Conservation (phyloP, 768 basidiomycete genomes). For the Suillus decipiens region DNA sequence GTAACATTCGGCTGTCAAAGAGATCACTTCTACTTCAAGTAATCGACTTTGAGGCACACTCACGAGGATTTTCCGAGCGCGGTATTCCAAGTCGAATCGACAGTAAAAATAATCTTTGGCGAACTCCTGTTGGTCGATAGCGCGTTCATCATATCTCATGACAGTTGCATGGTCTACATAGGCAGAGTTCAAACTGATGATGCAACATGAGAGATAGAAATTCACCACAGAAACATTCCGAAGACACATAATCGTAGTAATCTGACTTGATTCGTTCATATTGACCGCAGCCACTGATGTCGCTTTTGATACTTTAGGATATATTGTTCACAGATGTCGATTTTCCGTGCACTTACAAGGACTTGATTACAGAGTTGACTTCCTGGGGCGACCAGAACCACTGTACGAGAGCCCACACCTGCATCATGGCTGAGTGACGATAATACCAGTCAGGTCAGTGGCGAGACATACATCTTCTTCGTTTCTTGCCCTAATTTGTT, state of each 20-base stretch:
- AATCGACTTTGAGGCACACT: constrained; percentile 13
- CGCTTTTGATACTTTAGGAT: constrained; percentile 31
- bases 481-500: constrained; percentile 40
- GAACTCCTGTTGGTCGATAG: constrained; percentile 42
- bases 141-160: constrained; percentile 39
- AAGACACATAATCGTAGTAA: constrained; percentile 47
- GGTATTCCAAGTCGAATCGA: constrained; percentile 46
- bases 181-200: background rate
- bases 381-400: constrained; percentile 62
- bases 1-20: constrained; percentile 44
- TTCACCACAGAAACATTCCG: constrained; percentile 49
- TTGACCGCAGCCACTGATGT: constrained; percentile 39
- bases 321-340: background rate
- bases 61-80: constrained; percentile 37
- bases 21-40: background rate
- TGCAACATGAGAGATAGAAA: background rate
- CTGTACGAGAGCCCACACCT: constrained; percentile 57
- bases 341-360: constrained; percentile 43
- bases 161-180: constrained; percentile 41
- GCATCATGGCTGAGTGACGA: background rate
- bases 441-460: background rate
- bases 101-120: constrained; percentile 43
- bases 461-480: constrained; percentile 32
- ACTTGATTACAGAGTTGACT: constrained; percentile 42
- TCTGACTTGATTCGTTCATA: constrained; percentile 55